phyloP scores from a whole-genome alignment of 371 early-diverging fungal species.

The Dichotomocladium elegans region DNA sequence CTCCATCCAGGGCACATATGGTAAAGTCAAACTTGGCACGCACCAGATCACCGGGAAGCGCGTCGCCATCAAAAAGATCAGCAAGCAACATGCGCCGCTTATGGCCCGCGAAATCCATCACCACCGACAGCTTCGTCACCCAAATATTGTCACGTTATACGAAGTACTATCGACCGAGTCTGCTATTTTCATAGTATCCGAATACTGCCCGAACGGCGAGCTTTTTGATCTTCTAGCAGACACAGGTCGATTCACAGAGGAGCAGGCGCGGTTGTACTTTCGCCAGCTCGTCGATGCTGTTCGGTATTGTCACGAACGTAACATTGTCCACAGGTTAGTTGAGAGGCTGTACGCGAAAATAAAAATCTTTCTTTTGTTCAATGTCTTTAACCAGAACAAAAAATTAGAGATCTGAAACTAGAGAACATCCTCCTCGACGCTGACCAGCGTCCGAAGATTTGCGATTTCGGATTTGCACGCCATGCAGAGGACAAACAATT shows the following conservation, averaged over 20 bases:
- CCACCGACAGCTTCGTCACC: conserved; percentile 79
- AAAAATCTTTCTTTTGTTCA: background rate
- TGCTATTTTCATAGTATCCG: conserved; percentile 77
- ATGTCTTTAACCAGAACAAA: background rate
- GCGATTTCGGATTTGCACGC: conserved; percentile 91
- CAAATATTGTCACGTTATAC: conserved; percentile 81
- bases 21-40: conserved; percentile 80
- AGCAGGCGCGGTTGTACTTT: conserved; percentile 61
- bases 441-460: conserved; percentile 73
- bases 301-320: conserved; percentile 70
- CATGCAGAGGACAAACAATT: conserved; percentile 63
- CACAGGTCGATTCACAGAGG: conserved; percentile 53
- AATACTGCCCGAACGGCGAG: conserved; percentile 78
- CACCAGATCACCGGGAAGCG: conserved; percentile 79
- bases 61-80: conserved; percentile 86
- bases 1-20: conserved; percentile 72
- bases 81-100: conserved; percentile 73
- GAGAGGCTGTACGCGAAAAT: too few relatives aligned
- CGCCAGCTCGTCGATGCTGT: conserved; percentile 74
- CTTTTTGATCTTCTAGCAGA: conserved; percentile 66
- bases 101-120: conserved; percentile 87
- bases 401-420: conserved; percentile 74
- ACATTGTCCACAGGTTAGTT: conserved; percentile 75
- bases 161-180: conserved; percentile 85
- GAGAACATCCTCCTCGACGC: conserved; percentile 81